Percentiles rank a stretch among this genome's conserved stretches.
phyloP scores from a whole-genome alignment of 2,329 filamentous ascomycete species.

The Zymoseptoria ardabiliae region DNA sequence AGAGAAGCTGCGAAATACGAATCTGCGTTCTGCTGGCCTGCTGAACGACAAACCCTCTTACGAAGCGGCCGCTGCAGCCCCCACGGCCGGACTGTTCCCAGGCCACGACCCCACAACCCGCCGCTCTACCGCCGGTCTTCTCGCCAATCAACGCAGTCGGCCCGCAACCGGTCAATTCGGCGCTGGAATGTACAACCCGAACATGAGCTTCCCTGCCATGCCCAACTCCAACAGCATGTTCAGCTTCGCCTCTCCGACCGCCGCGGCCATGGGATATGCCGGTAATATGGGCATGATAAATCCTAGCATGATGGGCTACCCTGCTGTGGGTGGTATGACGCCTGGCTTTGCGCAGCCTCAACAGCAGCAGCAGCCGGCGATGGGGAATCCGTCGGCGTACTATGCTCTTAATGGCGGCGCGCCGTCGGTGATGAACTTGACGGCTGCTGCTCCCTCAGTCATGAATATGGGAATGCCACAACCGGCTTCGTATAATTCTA shows the following conservation, averaged over 20 bases:
- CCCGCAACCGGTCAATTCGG: slow-evolving; percentile 30
- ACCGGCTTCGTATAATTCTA: slow-evolving; percentile 1
- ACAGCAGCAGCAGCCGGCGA: slow-evolving; percentile 8
- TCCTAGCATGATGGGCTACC: background rate
- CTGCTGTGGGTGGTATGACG: background rate
- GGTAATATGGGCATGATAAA: slow-evolving; percentile 7
- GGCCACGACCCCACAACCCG: slow-evolving; percentile 6
- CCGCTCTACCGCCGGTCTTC: slow-evolving; percentile 25
- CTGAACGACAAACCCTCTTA: slow-evolving; percentile 18
- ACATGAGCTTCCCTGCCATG: slow-evolving; percentile 16
- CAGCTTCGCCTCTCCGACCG: slow-evolving; percentile 24
- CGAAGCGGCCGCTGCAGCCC: slow-evolving; percentile 25
- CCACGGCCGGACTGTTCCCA: slow-evolving; percentile 17
- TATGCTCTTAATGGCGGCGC: slow-evolving; percentile 10
- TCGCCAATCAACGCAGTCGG: slow-evolving; percentile 12
- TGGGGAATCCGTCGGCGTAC: slow-evolving; percentile 13
- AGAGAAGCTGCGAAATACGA: slow-evolving; percentile 29
- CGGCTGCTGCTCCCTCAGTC: background rate
- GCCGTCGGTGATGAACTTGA: slow-evolving; percentile 2
- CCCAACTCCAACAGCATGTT: slow-evolving; percentile 5
- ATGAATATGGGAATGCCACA: background rate
- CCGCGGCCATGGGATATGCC: slow-evolving; percentile 13
- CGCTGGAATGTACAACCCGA: slow-evolving; percentile 18
- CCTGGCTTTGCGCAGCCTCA: slow-evolving; percentile 2
- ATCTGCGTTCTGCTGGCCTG: slow-evolving; percentile 25